Conservation (phyloP, 1,284 basidiomycete species). For the Rhodotorula sp. region DNA sequence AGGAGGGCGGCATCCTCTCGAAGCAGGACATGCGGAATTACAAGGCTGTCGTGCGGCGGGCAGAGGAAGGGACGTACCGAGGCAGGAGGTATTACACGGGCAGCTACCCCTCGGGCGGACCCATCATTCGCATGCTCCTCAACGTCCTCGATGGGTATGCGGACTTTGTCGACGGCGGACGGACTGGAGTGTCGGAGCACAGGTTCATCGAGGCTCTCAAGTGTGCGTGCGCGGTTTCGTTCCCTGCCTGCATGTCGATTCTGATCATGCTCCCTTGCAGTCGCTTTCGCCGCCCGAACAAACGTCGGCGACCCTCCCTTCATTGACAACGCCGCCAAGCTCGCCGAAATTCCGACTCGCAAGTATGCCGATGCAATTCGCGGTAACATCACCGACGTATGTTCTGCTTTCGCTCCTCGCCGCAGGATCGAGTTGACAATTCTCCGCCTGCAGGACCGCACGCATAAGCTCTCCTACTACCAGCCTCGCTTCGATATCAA, state of each 20-base stretch:
- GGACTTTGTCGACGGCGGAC: slow-evolving; percentile 56
- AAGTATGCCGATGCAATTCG: slow-evolving; percentile 64
- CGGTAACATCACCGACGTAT: slow-evolving; percentile 73
- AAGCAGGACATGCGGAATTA: slow-evolving; percentile 70
- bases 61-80: slow-evolving; percentile 72
- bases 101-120: slow-evolving; percentile 76
- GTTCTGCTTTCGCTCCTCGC: slow-evolving; percentile 41
- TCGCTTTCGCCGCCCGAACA: slow-evolving; percentile 61
- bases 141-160: slow-evolving; percentile 69
- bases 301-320: slow-evolving; percentile 74
- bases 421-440: not conserved
- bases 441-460: slow-evolving; percentile 60
- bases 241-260: not conserved
- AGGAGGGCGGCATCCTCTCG: slow-evolving; percentile 74
- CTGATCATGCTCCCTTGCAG: slow-evolving; percentile 2
- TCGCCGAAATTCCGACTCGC: slow-evolving; percentile 69
- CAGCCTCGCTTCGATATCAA: slow-evolving; percentile 72
- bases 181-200: slow-evolving; percentile 64
- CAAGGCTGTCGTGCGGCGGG: slow-evolving; percentile 65
- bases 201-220: slow-evolving; percentile 73
- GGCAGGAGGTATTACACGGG: slow-evolving; percentile 79
- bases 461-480: slow-evolving; percentile 78
- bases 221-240: slow-evolving; percentile 54
- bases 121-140: slow-evolving; percentile 73
- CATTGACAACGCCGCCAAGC: slow-evolving; percentile 58